These are phyloP conservation scores for Ophiognomonia clavigignenti-juglandacearum DNA, from an alignment of 2,329 filamentous ascomycete genomes.

Conservation along the genomic window DNA sequence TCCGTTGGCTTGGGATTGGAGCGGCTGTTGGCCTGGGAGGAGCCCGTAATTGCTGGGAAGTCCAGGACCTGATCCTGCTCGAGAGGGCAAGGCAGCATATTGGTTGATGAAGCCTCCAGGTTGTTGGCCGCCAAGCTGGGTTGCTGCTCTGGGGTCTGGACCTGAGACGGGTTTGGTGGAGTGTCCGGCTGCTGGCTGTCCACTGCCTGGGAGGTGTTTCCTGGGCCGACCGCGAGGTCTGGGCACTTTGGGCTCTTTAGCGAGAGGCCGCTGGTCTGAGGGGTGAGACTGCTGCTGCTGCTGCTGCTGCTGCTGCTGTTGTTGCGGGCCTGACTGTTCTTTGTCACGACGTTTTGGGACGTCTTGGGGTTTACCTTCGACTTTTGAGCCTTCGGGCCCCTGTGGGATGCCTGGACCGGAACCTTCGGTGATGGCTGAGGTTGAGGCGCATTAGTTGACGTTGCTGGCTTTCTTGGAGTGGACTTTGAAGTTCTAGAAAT, in stretches of 20 bases:
- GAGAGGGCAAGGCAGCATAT: neutral
- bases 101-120: neutral
- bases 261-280: neutral
- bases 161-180: neutral
- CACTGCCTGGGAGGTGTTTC: neutral
- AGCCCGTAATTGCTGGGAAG: neutral
- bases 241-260: neutral
- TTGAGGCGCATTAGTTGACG: constrained; percentile 28
- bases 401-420: neutral
- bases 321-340: too few relatives aligned
- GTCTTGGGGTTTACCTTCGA: neutral
- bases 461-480: neutral
- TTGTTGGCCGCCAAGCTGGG: neutral
- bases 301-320: neutral
- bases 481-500: constrained; percentile 17
- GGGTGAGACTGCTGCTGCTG: neutral
- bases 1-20: neutral
- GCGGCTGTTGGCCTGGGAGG: neutral
- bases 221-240: constrained; percentile 7
- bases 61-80: neutral
- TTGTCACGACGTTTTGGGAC: too few relatives aligned
- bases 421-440: constrained; percentile 15
- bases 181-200: neutral
- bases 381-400: neutral
- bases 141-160: neutral